Evolutionary conservation across 805 yeast species (phyloP).

Genomic region (Candida incommunis): DNA sequence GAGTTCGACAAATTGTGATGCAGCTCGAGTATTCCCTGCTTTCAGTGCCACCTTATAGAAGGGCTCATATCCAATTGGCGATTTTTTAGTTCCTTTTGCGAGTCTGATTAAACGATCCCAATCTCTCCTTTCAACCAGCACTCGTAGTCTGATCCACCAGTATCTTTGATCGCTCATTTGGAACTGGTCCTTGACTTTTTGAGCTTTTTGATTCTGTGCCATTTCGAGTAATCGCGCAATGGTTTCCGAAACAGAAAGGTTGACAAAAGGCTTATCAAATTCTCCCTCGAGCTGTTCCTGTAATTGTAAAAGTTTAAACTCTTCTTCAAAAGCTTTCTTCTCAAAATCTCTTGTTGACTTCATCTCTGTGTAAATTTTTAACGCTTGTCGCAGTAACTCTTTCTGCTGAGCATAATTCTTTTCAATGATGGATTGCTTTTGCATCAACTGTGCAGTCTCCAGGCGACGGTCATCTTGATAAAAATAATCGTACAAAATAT

Average conservation of each 20-base stretch:
- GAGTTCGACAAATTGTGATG: slow-evolving; percentile 43
- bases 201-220: slow-evolving; percentile 37
- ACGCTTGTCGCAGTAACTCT: neutral
- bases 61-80: slow-evolving; percentile 61
- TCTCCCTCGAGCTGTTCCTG: slow-evolving; percentile 34
- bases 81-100: slow-evolving; percentile 32
- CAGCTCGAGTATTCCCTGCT: slow-evolving; percentile 43
- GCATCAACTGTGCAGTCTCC: slow-evolving; percentile 31
- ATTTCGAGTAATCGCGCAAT: slow-evolving; percentile 30
- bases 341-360: slow-evolving; percentile 21
- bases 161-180: slow-evolving; percentile 43
- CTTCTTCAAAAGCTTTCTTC: slow-evolving; percentile 29
- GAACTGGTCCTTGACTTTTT: slow-evolving; percentile 35
- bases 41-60: slow-evolving; percentile 41
- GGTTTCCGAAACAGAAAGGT: slow-evolving; percentile 34
- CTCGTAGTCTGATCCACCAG: slow-evolving; percentile 38
- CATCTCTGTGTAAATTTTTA: slow-evolving; percentile 19
- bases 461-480: slow-evolving; percentile 48
- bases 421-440: slow-evolving; percentile 16
- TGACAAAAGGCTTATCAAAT: slow-evolving; percentile 27
- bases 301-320: slow-evolving; percentile 26
- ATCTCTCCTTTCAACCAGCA: slow-evolving; percentile 31
- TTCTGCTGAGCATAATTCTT: neutral
- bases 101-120: slow-evolving; percentile 44
- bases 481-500: slow-evolving; percentile 37